Conservation (phyloP, 2,329 filamentous ascomycete species). For the Xylariales sp. region DNA sequence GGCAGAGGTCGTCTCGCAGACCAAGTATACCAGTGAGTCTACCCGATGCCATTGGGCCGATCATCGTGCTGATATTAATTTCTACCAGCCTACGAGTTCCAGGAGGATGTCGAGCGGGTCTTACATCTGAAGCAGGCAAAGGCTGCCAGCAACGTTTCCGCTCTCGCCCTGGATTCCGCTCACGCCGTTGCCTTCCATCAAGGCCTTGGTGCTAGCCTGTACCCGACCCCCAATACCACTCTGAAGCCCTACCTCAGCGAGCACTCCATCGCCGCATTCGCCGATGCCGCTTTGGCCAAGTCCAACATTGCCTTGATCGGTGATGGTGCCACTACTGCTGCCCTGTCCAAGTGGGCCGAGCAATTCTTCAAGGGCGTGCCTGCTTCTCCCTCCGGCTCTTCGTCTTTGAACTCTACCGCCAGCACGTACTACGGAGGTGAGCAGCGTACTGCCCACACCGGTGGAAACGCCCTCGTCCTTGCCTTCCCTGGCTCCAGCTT, state of each 20-base stretch:
- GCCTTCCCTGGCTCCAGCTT: slow-evolving; percentile 89
- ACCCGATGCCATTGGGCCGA: slow-evolving; percentile 10
- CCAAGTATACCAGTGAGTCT: slow-evolving; percentile 73
- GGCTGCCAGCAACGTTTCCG: slow-evolving; percentile 56
- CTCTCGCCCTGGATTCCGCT: slow-evolving; percentile 78
- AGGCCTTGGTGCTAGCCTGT: slow-evolving; percentile 77
- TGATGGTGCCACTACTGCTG: slow-evolving; percentile 74
- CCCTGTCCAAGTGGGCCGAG: slow-evolving; percentile 83
- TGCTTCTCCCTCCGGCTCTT: slow-evolving; percentile 44
- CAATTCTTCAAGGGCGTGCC: slow-evolving; percentile 82
- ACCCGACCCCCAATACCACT: slow-evolving; percentile 67
- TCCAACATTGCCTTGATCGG: slow-evolving; percentile 87
- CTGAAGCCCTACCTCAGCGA: slow-evolving; percentile 77
- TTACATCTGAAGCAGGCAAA: slow-evolving; percentile 75
- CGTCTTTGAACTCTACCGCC: slow-evolving; percentile 54
- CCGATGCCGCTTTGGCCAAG: slow-evolving; percentile 78
- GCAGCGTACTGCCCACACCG: slow-evolving; percentile 75
- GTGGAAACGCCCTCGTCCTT: slow-evolving; percentile 80
- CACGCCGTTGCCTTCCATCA: slow-evolving; percentile 59
- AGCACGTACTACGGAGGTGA: slow-evolving; percentile 94
- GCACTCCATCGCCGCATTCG: slow-evolving; percentile 69
- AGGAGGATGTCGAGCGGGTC: slow-evolving; percentile 78
- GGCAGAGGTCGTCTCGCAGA: slow-evolving; percentile 83
- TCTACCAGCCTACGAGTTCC: slow-evolving; percentile 81
- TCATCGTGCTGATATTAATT: too few relatives aligned